Percentiles rank a stretch among this genome's conserved stretches.
Conservation (phyloP, 495 filamentous ascomycete species). For the Astrocystis sublimbata region DNA sequence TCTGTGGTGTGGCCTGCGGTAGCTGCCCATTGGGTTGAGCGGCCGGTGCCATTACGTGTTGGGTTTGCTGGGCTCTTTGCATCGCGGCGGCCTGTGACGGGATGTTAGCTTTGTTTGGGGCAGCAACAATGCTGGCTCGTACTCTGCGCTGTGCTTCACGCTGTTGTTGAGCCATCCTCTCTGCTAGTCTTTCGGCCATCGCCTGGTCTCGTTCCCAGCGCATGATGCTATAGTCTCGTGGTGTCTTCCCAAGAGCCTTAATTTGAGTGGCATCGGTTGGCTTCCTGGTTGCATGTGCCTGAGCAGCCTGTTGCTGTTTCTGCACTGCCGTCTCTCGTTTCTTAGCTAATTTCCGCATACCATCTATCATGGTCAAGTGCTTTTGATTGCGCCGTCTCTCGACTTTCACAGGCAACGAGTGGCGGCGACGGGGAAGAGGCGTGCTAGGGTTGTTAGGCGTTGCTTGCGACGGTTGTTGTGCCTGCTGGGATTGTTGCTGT, state of each 20-base stretch:
- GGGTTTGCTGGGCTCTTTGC: conserved; percentile 42
- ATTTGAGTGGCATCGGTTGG: conserved; percentile 67
- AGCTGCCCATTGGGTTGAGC: conserved; percentile 37
- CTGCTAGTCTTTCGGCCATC: conserved; percentile 70
- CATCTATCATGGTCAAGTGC: conserved; percentile 85
- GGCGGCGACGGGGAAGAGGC: conserved; percentile 58
- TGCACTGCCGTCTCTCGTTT: conserved; percentile 82
- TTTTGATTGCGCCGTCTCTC: conserved; percentile 82
- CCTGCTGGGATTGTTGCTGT: conserved; percentile 50
- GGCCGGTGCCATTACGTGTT: conserved; percentile 34
- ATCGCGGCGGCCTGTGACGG: conserved; percentile 34
- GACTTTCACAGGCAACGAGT: conserved; percentile 73
- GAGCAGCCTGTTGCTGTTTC: conserved; percentile 80
- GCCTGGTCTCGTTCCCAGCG: conserved; percentile 83
- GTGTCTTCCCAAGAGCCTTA: conserved; percentile 57
- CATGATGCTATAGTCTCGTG: conserved; percentile 83
- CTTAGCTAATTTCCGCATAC: conserved; percentile 92
- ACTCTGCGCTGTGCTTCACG: conserved; percentile 62
- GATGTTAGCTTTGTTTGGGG: conserved; percentile 27
- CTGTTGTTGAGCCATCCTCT: conserved; percentile 69
- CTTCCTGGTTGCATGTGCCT: conserved; percentile 69
- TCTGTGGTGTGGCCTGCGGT: conserved; percentile 38
- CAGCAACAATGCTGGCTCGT: conserved; percentile 29
- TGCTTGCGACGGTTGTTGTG: conserved; percentile 52
- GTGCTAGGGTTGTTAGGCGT: conserved; percentile 58